These are phyloP conservation scores for Mycena kentingensis DNA, from an alignment of 768 basidiomycete genomes.

Conservation along the genomic window DNA sequence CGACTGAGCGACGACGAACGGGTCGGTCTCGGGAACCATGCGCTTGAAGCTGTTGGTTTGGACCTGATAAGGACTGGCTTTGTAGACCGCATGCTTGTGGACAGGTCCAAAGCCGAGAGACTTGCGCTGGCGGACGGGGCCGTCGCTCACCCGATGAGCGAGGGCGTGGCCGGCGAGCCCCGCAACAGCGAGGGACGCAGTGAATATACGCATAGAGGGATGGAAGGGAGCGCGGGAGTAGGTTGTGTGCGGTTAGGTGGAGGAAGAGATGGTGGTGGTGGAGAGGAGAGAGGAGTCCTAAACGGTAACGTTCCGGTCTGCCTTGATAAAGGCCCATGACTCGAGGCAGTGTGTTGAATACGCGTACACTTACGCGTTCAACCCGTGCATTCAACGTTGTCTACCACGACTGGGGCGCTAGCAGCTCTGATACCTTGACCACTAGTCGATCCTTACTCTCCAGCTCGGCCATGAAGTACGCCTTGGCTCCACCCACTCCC, in stretches of 20 bases:
- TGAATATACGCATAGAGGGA: conserved; percentile 61
- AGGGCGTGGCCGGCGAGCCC: conserved; percentile 60
- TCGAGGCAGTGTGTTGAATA: no score
- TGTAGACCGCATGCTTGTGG: conserved; percentile 72
- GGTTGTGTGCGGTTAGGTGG: neutral
- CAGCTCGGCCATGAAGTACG: conserved; percentile 57
- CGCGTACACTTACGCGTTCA: no score
- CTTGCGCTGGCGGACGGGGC: conserved; percentile 61
- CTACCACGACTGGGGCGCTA: conserved; percentile 59
- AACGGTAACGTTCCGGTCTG: no score
- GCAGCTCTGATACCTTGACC: conserved; percentile 49
- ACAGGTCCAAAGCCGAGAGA: conserved; percentile 86
- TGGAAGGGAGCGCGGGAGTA: conserved; percentile 1
- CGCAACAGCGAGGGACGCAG: conserved; percentile 61
- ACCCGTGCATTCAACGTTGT: no score
- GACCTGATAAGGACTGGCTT: conserved; percentile 50
- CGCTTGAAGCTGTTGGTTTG: conserved; percentile 44
- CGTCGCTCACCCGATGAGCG: conserved; percentile 44
- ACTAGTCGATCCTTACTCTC: conserved; percentile 45
- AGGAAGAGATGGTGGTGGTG: neutral
- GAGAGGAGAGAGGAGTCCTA: conserved; percentile 1
- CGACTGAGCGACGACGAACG: conserved; percentile 59
- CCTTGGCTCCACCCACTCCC: conserved; percentile 47
- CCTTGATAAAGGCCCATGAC: no score
- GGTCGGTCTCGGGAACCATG: conserved; percentile 43